Evolutionary conservation across 2,329 filamentous ascomycete genomes (phyloP), one percentile per base, ranked within the genome.

Genomic region (Coleophoma cylindrospora): DNA sequence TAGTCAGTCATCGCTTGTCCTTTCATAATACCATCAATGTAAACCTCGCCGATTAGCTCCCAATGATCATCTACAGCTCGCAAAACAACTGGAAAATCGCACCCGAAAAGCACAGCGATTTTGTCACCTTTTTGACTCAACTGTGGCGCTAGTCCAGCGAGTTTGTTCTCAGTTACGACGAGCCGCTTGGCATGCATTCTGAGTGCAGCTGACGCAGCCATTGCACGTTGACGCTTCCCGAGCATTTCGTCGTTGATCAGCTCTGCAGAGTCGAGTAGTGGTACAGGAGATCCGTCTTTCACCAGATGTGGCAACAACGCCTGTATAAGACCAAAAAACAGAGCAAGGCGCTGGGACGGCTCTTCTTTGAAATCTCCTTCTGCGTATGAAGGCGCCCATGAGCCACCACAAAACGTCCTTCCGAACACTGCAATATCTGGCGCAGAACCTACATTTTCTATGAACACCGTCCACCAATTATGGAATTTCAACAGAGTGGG

Each of bases 1-100:
- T 49, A 46, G 14, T 34, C 33, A 38, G 43, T 43, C 45, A 48
- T 54, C 15, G 43, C 47, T 47, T 62, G 58, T 19, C 61, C 61
- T 34, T 61, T 53, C 55, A 61, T 61, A 7, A 63, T 53, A 8
- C 60, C 60, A 40, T 63, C 54, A 1, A 63, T 54, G 52, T 63
- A 64, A 17, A 56, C 52, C 43, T 62, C 60, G 4, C 63, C 59
- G 19, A 64, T 44, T 21, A 64, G 55, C 21, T 50, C 48, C 48
- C 53, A 63, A 41, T 50, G 34, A 17, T 51, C 53, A 15, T 40
- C 40, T 14, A 43, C n/a, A 12, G 36, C 15, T 17, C 49, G 43
- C 27, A 55, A 32, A 27, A 55, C 14, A 22, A 53, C 49, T 38
- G 51, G 53, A 36, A 48, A 49, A 12, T 49, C 43, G 15, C 48